Percentiles rank a stretch among this genome's conserved stretches.
Conservation (phyloP, 192 early-diverging fungal genomes). For the Coemansia sp. region DNA sequence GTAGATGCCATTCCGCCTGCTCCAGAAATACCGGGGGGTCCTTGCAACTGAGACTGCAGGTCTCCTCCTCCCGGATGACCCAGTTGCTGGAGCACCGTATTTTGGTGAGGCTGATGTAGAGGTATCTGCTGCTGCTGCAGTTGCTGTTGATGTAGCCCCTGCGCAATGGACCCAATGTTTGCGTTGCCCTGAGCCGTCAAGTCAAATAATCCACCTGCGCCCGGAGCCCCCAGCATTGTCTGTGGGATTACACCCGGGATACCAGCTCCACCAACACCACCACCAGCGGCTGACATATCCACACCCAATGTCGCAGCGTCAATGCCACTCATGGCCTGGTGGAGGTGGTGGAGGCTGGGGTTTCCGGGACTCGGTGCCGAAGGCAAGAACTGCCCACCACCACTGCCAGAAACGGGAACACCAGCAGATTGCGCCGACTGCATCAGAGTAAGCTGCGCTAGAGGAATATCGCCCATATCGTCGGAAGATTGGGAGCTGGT, state of each 20-base stretch:
- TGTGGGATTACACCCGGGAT: neutral
- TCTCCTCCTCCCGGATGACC: neutral
- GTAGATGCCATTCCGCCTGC: neutral
- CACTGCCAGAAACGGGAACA: neutral
- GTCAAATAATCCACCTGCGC: neutral
- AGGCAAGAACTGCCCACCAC: neutral
- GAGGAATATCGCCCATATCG: slow-evolving; percentile 49
- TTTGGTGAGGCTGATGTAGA: neutral
- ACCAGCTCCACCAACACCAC: neutral
- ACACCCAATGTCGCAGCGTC: neutral
- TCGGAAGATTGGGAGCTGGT: slow-evolving; percentile 41
- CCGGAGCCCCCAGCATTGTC: neutral
- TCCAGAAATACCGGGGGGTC: neutral
- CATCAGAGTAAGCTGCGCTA: slow-evolving; percentile 40
- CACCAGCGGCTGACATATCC: neutral
- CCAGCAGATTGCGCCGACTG: neutral
- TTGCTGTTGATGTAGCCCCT: slow-evolving; percentile 4
- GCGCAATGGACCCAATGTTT: neutral
- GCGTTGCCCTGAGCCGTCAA: neutral
- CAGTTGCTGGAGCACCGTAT: neutral
- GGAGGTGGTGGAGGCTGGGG: neutral
- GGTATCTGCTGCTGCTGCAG: neutral
- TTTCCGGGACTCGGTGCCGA: neutral
- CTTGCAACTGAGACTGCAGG: neutral
- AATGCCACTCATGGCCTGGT: neutral